Conservation (phyloP, 208 protist species). For the Crithidia acanthocephali region DNA sequence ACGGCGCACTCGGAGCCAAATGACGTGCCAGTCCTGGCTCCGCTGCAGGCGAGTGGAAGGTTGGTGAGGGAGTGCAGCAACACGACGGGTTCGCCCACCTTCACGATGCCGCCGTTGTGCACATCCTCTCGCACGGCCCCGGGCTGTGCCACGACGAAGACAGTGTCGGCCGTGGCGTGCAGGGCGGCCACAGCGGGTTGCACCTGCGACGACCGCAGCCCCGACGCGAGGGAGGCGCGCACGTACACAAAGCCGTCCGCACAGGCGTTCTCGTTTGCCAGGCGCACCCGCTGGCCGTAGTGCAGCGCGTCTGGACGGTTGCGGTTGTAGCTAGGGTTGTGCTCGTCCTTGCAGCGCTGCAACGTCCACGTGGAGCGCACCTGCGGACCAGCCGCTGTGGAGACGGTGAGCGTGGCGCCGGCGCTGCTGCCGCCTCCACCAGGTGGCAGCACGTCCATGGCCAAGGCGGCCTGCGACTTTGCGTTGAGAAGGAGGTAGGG, state of each 20-base stretch:
- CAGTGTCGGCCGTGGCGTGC: slow-evolving; percentile 58
- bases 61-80: slow-evolving; percentile 79
- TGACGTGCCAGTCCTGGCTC: slow-evolving; percentile 35
- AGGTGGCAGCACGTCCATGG: slow-evolving; percentile 46
- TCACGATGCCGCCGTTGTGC: slow-evolving; percentile 59
- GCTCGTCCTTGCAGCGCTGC: slow-evolving; percentile 62
- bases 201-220: slow-evolving; percentile 45
- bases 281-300: slow-evolving; percentile 85
- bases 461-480: slow-evolving; percentile 52
- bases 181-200: slow-evolving; percentile 57
- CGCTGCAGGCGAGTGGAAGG: slow-evolving; percentile 56
- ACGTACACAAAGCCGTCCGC: slow-evolving; percentile 73
- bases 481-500: slow-evolving; percentile 60
- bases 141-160: slow-evolving; percentile 71
- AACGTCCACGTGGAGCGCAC: slow-evolving; percentile 79
- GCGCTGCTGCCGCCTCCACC: not conserved
- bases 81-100: slow-evolving; percentile 72
- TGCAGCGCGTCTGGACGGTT: slow-evolving; percentile 64
- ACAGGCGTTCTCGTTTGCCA: slow-evolving; percentile 72
- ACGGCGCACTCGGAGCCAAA: slow-evolving; percentile 74
- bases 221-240: slow-evolving; percentile 53
- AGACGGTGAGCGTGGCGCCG: slow-evolving; percentile 19
- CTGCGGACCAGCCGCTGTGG: slow-evolving; percentile 43
- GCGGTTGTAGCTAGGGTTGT: slow-evolving; percentile 71
- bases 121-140: slow-evolving; percentile 53